A percentile compares a stretch with the other conserved stretches of the same genome.
These are phyloP conservation scores for Leccinum laetum DNA, from an alignment of 1,284 basidiomycete species.

Conservation along the genomic window DNA sequence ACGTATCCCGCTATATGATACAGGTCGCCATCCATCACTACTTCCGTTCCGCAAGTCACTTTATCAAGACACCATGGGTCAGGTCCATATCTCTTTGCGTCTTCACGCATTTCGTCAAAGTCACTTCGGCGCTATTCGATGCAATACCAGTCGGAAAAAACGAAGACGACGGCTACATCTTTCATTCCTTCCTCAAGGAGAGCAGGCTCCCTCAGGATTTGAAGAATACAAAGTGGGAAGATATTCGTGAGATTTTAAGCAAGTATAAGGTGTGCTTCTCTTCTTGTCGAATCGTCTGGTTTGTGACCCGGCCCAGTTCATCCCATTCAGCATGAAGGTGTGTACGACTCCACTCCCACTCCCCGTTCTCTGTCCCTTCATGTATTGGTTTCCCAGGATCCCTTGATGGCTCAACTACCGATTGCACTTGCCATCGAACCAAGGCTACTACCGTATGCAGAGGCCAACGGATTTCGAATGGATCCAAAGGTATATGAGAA, in stretches of 20 bases:
- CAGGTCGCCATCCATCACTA: constrained; percentile 77
- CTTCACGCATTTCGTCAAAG: constrained; percentile 61
- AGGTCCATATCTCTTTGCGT: constrained; percentile 57
- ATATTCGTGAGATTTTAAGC: constrained; percentile 61
- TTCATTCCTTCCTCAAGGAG: constrained; percentile 64
- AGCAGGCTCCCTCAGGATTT: constrained; percentile 55
- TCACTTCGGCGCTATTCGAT: constrained; percentile 57
- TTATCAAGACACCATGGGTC: constrained; percentile 72
- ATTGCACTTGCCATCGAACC: constrained; percentile 74
- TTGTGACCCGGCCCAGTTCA: constrained; percentile 50
- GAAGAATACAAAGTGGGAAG: constrained; percentile 60
- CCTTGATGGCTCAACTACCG: constrained; percentile 73
- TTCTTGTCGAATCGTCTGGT: constrained; percentile 10
- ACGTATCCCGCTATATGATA: constrained; percentile 72
- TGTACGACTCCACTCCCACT: constrained; percentile 9
- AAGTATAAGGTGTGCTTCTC: constrained; percentile 57
- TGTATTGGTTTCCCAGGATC: constrained; percentile 49
- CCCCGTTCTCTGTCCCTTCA: constrained; percentile 12
- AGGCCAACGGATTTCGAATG: constrained; percentile 71
- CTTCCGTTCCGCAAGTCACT: constrained; percentile 67
- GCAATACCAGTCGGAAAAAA: constrained; percentile 67
- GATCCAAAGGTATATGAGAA: constrained; percentile 56
- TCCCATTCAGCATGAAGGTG: constrained; percentile 72
- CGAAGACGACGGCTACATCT: constrained; percentile 70
- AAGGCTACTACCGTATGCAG: constrained; percentile 66